These are phyloP conservation scores for Colletotrichum limetticola DNA, from an alignment of 2,329 filamentous ascomycete species.

Conservation along the genomic window DNA sequence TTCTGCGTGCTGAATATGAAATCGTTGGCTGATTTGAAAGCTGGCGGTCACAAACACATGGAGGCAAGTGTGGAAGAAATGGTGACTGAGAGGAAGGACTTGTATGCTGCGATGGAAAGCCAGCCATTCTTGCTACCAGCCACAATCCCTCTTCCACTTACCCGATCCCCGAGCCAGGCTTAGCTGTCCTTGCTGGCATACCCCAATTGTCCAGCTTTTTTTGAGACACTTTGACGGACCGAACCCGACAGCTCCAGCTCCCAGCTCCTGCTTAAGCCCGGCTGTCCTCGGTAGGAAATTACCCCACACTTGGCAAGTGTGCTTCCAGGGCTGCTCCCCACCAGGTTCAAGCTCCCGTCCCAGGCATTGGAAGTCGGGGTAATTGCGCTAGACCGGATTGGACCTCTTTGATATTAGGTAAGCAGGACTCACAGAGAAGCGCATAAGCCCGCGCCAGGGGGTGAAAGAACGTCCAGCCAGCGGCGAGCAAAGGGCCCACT, in stretches of 20 bases:
- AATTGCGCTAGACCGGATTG: not conserved
- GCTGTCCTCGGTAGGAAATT: conserved; percentile 18
- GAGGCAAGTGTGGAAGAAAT: conserved; percentile 10
- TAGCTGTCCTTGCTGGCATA: conserved; percentile 5
- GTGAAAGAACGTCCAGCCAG: not conserved
- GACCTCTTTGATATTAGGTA: not conserved
- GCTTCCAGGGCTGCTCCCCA: not conserved
- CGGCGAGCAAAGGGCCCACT: not conserved
- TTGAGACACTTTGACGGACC: conserved; percentile 12
- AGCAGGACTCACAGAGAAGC: not conserved
- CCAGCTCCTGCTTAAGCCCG: not conserved
- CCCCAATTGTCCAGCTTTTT: conserved; percentile 7
- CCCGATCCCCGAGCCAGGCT: not conserved
- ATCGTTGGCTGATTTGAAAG: not conserved
- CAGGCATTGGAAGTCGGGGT: conserved; percentile 14
- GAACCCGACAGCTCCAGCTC: conserved; percentile 5
- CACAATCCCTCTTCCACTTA: not conserved
- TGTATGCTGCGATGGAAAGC: not conserved
- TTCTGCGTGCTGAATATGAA: conserved; percentile 2
- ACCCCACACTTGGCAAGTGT: conserved; percentile 32
- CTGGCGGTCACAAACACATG: not conserved
- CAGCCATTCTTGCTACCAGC: not conserved
- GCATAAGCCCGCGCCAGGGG: not conserved
- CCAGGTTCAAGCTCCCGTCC: not conserved
- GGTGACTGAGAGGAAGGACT: not conserved